A percentile compares a stretch with the other conserved stretches of the same genome.
Evolutionary conservation across 805 yeast genomes (phyloP).

Genomic region (Candida boleticola): DNA sequence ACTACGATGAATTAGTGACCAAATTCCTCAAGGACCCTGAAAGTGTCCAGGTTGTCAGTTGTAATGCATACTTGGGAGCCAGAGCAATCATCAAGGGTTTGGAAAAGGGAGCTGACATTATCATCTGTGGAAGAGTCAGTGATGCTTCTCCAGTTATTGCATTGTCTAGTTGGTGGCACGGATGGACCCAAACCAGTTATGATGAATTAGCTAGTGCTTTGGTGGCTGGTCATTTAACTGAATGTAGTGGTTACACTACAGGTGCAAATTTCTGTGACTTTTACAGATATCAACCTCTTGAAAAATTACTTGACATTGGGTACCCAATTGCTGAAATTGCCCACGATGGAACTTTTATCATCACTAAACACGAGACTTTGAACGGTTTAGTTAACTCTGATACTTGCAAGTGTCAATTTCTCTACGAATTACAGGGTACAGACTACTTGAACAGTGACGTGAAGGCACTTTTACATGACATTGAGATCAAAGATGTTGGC

Average conservation of each 20-base stretch:
- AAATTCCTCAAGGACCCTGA: not conserved
- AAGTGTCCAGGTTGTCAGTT: not conserved
- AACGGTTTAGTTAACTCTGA: slow-evolving; percentile 16
- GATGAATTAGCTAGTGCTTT: slow-evolving; percentile 17
- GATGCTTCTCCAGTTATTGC: slow-evolving; percentile 20
- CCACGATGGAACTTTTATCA: slow-evolving; percentile 13
- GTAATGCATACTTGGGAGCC: slow-evolving; percentile 16
- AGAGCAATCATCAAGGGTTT: slow-evolving; percentile 15
- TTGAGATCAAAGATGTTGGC: slow-evolving; percentile 8
- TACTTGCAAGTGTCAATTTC: slow-evolving; percentile 13
- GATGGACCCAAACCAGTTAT: slow-evolving; percentile 13
- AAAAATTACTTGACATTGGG: slow-evolving; percentile 13
- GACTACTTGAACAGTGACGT: slow-evolving; percentile 18
- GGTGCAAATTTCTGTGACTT: slow-evolving; percentile 19
- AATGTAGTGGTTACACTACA: slow-evolving; percentile 16
- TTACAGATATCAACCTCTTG: slow-evolving; percentile 7
- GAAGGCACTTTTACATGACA: slow-evolving; percentile 12
- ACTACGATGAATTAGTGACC: not conserved
- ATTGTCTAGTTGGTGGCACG: slow-evolving; percentile 18
- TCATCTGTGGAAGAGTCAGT: slow-evolving; percentile 17
- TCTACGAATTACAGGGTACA: slow-evolving; percentile 23
- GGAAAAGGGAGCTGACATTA: slow-evolving; percentile 16
- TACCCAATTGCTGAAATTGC: slow-evolving; percentile 17
- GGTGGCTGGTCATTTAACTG: slow-evolving; percentile 19
- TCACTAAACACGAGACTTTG: slow-evolving; percentile 15